Evolutionary conservation across 768 basidiomycete species (phyloP), one percentile per base, ranked within the genome.

Genomic region (Calocybe indica): DNA sequence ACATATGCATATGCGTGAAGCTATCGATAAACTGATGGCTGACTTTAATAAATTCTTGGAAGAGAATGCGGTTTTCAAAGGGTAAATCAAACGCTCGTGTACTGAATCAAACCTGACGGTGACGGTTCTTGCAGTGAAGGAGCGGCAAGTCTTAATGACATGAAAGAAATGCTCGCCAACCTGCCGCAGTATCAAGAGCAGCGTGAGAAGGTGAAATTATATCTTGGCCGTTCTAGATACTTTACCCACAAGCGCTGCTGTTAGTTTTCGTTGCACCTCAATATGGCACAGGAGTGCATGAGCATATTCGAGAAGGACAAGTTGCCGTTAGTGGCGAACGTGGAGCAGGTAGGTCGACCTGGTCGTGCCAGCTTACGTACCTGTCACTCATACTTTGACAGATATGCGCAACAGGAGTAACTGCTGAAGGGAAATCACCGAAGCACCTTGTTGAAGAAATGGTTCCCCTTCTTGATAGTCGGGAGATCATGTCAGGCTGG

Each of bases 221-320:
- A 9, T 30, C 31, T 41, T 15, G 37, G 4, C 36, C 29, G 11
- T 32, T 47, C n/a, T 38, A 14, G 39, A 6, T 42, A 6, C 9
- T 47, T n/a, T 46, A 14, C 28, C 13, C 13, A 11, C 45, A 11
- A 43, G n/a, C 30, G 45, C 40, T 40, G 13, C n/a, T 38, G 31
- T 28, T 61, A 97, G 89, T 97, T 97, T 68, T 99, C 96, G 1
- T 65, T 96, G 38, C 96, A 99, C 66, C 72, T 98, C 37, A 96
- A 85, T 55, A 95, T 99, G 90, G 95, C 95, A 0, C 91, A 97
- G 62, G 92, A 95, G 55, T 97, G 92, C 58, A 98, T 99, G 96
- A 77, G 68, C 6, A 76, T 92, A 35, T 99, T 98, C 56, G 93
- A 94, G 62, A 80, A 79, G 52, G 84, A 89, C 60, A 91, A 92